These are phyloP conservation scores for Hippophae rhamnoides DNA, from an alignment of 306 rosid genomes.

Conservation along the genomic window DNA sequence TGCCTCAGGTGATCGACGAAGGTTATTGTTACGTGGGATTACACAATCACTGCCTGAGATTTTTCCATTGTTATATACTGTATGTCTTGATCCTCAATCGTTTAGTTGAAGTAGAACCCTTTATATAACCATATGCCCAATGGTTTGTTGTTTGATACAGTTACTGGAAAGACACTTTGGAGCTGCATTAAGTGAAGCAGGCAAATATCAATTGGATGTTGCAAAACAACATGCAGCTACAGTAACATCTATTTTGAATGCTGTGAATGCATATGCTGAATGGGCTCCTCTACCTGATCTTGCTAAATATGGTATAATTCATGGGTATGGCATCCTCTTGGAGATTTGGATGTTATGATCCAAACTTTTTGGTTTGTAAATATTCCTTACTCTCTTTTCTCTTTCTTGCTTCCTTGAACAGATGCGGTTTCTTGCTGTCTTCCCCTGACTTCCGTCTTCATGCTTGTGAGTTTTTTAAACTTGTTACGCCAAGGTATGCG, in stretches of 20 bases:
- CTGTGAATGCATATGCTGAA: conserved; percentile 90
- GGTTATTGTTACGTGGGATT: conserved; percentile 82
- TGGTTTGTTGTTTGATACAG: conserved; percentile 41
- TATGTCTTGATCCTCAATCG: conserved; percentile 28
- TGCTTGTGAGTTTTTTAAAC: conserved; percentile 92
- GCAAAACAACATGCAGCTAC: conserved; percentile 82
- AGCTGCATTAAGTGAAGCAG: conserved; percentile 75
- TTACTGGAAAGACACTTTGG: conserved; percentile 73
- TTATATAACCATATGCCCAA: not conserved
- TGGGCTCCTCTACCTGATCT: conserved; percentile 98
- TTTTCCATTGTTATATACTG: conserved; percentile 72
- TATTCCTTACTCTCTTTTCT: conserved; percentile 18
- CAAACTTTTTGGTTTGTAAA: conserved; percentile 14
- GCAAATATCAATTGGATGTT: conserved; percentile 56
- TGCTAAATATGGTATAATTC: conserved; percentile 75
- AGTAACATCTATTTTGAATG: conserved; percentile 68
- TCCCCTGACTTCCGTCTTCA: conserved; percentile 90
- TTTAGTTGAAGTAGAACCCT: not conserved
- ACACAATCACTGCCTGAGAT: conserved; percentile 80
- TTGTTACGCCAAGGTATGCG: conserved; percentile 72
- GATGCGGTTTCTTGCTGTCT: conserved; percentile 85
- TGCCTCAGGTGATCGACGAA: conserved; percentile 68
- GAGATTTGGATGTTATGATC: conserved; percentile 12
- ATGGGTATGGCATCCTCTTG: conserved; percentile 55
- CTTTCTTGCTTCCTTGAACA: conserved; percentile 28